Conservation (phyloP, 75 land plant species). For the Selaginella moellendorffii region DNA sequence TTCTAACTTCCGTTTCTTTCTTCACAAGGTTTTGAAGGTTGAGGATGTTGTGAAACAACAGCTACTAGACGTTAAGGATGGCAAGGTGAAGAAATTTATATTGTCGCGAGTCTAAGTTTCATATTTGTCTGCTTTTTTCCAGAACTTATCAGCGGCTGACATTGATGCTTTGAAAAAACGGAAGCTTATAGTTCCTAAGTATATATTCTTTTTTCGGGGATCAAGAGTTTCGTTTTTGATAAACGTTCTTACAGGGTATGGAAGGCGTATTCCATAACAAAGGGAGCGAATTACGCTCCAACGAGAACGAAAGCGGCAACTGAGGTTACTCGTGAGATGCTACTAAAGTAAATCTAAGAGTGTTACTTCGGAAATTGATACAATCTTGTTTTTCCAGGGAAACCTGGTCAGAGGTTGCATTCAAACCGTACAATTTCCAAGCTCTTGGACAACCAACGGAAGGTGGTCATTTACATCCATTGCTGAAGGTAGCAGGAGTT, state of each 20-base stretch:
- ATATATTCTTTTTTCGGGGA: conserved; percentile 1
- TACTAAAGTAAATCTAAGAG: conserved; percentile 42
- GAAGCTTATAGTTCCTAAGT: conserved; percentile 48
- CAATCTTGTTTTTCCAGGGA: conserved; percentile 29
- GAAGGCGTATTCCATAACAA: conserved; percentile 57
- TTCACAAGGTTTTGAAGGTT: conserved; percentile 47
- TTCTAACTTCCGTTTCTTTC: neutral
- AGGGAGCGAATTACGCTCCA: conserved; percentile 68
- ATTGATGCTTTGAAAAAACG: conserved; percentile 45
- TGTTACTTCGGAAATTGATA: neutral
- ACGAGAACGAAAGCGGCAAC: conserved; percentile 68
- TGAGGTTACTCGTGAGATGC: conserved; percentile 71
- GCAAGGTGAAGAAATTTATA: conserved; percentile 34
- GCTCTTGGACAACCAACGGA: conserved; percentile 57
- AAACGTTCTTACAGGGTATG: conserved; percentile 36
- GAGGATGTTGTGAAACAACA: conserved; percentile 44
- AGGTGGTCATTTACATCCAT: conserved; percentile 74
- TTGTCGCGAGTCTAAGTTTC: too few relatives aligned
- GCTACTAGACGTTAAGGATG: conserved; percentile 40
- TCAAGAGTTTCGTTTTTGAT: too few relatives aligned
- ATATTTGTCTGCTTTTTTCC: too few relatives aligned
- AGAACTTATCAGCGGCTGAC: conserved; percentile 32
- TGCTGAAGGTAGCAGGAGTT: conserved; percentile 52
- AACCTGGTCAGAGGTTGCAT: conserved; percentile 58
- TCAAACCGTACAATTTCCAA: conserved; percentile 76